Evolutionary conservation across 2,329 filamentous ascomycete species (phyloP).

Genomic region (Paecilomyces sp.): DNA sequence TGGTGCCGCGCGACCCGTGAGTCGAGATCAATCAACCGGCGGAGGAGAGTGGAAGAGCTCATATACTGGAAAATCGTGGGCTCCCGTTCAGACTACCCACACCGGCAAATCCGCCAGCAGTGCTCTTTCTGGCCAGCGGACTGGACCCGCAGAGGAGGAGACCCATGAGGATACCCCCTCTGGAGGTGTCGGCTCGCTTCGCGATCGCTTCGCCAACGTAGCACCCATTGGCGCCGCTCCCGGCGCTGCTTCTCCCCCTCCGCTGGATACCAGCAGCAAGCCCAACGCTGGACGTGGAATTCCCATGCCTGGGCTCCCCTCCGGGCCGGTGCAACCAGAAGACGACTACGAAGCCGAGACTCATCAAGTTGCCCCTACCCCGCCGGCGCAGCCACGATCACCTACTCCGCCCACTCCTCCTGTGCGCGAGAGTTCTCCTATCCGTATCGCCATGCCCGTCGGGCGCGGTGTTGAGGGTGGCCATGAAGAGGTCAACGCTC

Average conservation of each 20-base stretch:
- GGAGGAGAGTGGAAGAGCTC: slow-evolving; percentile 79
- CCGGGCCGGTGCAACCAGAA: slow-evolving; percentile 45
- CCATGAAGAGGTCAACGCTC: slow-evolving; percentile 34
- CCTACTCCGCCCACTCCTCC: slow-evolving; percentile 44
- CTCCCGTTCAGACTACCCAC: slow-evolving; percentile 65
- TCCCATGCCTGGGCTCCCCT: slow-evolving; percentile 69
- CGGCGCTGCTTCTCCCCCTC: slow-evolving; percentile 48
- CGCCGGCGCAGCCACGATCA: slow-evolving; percentile 40
- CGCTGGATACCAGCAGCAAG: slow-evolving; percentile 61
- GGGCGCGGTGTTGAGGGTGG: slow-evolving; percentile 49
- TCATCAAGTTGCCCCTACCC: slow-evolving; percentile 27
- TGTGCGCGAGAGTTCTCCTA: slow-evolving; percentile 60
- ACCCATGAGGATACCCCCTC: slow-evolving; percentile 47
- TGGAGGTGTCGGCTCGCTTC: slow-evolving; percentile 65
- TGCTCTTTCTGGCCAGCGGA: slow-evolving; percentile 53
- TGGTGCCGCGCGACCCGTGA: slow-evolving; percentile 42
- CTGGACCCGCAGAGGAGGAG: slow-evolving; percentile 48
- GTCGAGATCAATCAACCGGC: slow-evolving; percentile 65
- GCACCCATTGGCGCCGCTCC: slow-evolving; percentile 54
- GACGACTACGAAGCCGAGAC: slow-evolving; percentile 38
- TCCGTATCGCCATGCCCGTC: slow-evolving; percentile 81
- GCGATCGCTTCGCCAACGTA: slow-evolving; percentile 76
- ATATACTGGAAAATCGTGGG: slow-evolving; percentile 86
- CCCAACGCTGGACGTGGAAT: slow-evolving; percentile 62
- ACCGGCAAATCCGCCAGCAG: slow-evolving; percentile 57